phyloP scores from a whole-genome alignment of 768 basidiomycete genomes.

The Lactifluus piperatus region DNA sequence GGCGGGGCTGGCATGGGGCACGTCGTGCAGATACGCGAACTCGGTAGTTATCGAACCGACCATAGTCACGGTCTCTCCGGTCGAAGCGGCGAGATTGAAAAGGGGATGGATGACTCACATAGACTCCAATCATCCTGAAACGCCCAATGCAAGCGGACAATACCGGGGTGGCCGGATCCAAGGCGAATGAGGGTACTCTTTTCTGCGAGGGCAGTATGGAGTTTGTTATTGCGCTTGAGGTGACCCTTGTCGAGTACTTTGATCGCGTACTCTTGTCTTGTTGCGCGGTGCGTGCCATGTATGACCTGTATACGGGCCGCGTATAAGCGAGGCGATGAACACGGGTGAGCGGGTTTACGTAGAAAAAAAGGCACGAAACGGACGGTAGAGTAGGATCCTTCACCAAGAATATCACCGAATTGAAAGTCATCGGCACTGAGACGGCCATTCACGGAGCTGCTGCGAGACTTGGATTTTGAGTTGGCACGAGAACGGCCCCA shows the following conservation, averaged over 20 bases:
- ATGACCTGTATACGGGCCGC: conserved; percentile 39
- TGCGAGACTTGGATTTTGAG: conserved; percentile 34
- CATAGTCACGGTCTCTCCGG: not conserved
- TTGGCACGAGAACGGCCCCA: conserved; percentile 24
- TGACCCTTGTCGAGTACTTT: conserved; percentile 83
- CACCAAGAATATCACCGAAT: conserved; percentile 66
- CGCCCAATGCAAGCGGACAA: conserved; percentile 72
- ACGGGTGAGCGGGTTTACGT: not conserved
- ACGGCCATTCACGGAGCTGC: conserved; percentile 38
- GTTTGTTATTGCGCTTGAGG: conserved; percentile 69
- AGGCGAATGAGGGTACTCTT: conserved; percentile 66
- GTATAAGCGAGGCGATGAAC: conserved; percentile 7
- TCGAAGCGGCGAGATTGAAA: not conserved
- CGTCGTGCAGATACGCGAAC: not conserved
- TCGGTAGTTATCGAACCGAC: not conserved
- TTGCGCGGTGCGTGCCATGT: conserved; percentile 42
- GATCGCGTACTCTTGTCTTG: conserved; percentile 61
- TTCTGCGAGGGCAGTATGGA: conserved; percentile 69
- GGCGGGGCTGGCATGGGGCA: not conserved
- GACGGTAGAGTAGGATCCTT: conserved; percentile 79
- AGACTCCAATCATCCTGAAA: conserved; percentile 81
- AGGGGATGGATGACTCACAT: conserved; percentile 44
- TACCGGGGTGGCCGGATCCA: conserved; percentile 63
- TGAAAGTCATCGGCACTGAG: conserved; percentile 55
- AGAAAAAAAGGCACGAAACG: conserved; percentile 24